Base-by-base conservation (phyloP, 768 basidiomycete species). In the Mycena polygramma region DNA sequence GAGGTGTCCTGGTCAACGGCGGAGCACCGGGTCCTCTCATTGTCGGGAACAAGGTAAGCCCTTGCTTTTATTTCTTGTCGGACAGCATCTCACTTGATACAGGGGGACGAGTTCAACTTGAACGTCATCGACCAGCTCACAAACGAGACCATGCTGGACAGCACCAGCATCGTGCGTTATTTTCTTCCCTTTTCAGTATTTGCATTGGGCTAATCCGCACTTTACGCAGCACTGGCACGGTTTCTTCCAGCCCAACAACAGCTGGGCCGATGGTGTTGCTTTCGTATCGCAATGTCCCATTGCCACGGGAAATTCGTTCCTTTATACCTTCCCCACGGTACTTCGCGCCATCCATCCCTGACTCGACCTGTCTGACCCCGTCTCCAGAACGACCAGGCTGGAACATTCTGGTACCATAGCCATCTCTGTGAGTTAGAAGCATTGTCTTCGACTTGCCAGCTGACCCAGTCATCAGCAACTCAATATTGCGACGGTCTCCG, bases 401-500 rank as follows among this genome's bases (percentile, higher is more conserved):
- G 75, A 14, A 74, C 60, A 20, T 61, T 49, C 36, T 49, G 68
- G 68, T 63, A 66, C 26, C 63, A 63, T 22, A 55, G 54, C 53
- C 63, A 64, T 60, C 71, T 71, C 52, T 49, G 35, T 58, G 36
- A 9, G 45, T 62, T 4, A 1, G 2, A 41, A 1, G 41, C 30
- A 4, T 41, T 41, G 9, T 10, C 41, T 41, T 7, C n/a, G 9
- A 20, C 30, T 37, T 3, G 15, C 35, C 20, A 6, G 10, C 15
- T 8, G 9, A 45, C 19, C 8, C 39, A 17, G 4, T 9, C 20
- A 30, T 37, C 77, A 67, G 66, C 74, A 13, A 78, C 78, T 1
- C 84, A 86, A 73, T 85, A 84, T 60, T 86, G 84, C 36, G 85
- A 86, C 37, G 84, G 85, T 6, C 79, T 87, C 53, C 78, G 86